Evolutionary conservation across 1,139 yeast species (phyloP).

Genomic region (Taiozyma onychis): DNA sequence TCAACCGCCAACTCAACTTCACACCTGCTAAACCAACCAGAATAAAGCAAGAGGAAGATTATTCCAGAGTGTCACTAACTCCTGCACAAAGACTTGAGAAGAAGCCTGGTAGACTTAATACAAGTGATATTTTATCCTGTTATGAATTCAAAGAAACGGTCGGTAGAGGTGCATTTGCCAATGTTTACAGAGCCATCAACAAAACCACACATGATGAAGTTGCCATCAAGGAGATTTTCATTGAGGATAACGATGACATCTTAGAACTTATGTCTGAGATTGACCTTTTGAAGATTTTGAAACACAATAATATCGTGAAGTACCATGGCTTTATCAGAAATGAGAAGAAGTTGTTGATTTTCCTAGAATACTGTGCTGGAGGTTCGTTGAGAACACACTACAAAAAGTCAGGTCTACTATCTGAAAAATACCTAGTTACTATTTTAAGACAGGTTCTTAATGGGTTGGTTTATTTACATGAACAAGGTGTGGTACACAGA

Average conservation of each 20-base stretch:
- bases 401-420: slow-evolving; percentile 39
- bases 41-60: neutral
- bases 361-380: slow-evolving; percentile 77
- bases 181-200: slow-evolving; percentile 66
- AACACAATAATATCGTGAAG: slow-evolving; percentile 83
- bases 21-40: slow-evolving; percentile 11
- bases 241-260: slow-evolving; percentile 50
- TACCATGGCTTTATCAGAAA: slow-evolving; percentile 85
- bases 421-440: slow-evolving; percentile 54
- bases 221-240: slow-evolving; percentile 78
- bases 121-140: slow-evolving; percentile 39
- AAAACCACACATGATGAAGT: slow-evolving; percentile 60
- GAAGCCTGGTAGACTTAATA: slow-evolving; percentile 28
- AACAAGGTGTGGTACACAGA: slow-evolving; percentile 87
- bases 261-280: slow-evolving; percentile 75
- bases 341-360: slow-evolving; percentile 58
- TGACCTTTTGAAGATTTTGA: slow-evolving; percentile 72
- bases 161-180: slow-evolving; percentile 80
- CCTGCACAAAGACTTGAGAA: slow-evolving; percentile 50
- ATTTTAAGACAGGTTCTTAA: slow-evolving; percentile 67
- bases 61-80: slow-evolving; percentile 35
- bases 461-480: slow-evolving; percentile 79
- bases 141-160: slow-evolving; percentile 56
- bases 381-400: slow-evolving; percentile 78
- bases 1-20: slow-evolving; percentile 9